Conservation (phyloP, 345 rosid species). For the Moricandia arvensis region DNA sequence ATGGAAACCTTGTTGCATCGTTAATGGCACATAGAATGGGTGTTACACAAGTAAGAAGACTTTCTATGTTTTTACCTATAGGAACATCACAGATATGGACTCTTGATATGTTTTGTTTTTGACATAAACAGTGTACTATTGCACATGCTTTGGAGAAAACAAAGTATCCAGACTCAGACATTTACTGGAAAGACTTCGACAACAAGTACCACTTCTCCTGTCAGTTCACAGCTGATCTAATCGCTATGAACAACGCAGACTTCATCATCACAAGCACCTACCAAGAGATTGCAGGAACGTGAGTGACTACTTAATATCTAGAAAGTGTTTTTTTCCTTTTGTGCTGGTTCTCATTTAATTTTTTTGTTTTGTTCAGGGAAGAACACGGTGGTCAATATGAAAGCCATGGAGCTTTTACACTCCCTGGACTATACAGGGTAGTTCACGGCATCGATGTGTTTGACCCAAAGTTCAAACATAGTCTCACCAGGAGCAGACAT, state of each 20-base stretch:
- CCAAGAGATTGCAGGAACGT: slow-evolving; percentile 99
- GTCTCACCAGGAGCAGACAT: too few relatives aligned
- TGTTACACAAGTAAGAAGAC: slow-evolving; percentile 71
- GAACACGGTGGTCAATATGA: slow-evolving; percentile 96
- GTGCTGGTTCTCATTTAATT: background rate
- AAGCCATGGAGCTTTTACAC: slow-evolving; percentile 63
- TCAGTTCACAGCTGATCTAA: slow-evolving; percentile 92
- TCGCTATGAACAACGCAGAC: slow-evolving; percentile 97
- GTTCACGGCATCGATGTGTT: too few relatives aligned
- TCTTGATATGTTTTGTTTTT: background rate
- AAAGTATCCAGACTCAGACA: slow-evolving; percentile 97
- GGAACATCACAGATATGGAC: too few relatives aligned
- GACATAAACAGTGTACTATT: slow-evolving; percentile 77
- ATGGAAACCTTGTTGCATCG: slow-evolving; percentile 81
- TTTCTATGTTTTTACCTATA: background rate
- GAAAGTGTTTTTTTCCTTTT: background rate
- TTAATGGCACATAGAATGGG: slow-evolving; percentile 92
- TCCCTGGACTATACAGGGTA: too few relatives aligned
- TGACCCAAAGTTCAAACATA: too few relatives aligned
- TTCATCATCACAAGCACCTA: slow-evolving; percentile 97
- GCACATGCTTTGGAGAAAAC: slow-evolving; percentile 99
- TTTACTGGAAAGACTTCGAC: slow-evolving; percentile 94
- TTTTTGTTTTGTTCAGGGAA: slow-evolving; percentile 49
- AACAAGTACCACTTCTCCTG: slow-evolving; percentile 96
- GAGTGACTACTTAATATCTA: slow-evolving; percentile 31